Percentiles rank a stretch among this genome's conserved stretches.
phyloP scores from a whole-genome alignment of 805 yeast genomes.

The Ogataea polymorpha region DNA sequence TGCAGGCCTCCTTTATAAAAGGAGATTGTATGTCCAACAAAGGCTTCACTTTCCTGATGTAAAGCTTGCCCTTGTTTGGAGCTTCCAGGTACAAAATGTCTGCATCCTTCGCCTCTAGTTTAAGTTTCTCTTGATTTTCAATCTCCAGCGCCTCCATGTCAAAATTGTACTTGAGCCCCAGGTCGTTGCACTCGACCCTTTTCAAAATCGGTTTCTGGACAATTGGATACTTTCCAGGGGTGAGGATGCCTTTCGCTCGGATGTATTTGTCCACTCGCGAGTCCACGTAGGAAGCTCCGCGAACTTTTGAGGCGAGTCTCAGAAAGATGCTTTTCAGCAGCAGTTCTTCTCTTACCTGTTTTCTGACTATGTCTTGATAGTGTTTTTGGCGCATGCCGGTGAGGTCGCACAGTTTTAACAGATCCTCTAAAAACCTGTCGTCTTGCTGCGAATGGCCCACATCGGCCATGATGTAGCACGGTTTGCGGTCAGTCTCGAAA shows the following conservation, averaged over 20 bases:
- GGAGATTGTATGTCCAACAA: conserved; percentile 4
- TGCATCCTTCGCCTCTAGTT: conserved; percentile 15
- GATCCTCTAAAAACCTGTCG: conserved; percentile 19
- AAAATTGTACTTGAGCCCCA: conserved; percentile 15
- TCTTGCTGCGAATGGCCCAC: conserved; percentile 18
- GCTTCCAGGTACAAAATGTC: conserved; percentile 23
- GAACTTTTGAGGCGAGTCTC: conserved; percentile 11
- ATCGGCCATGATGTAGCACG: conserved; percentile 17
- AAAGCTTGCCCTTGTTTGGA: conserved; percentile 10
- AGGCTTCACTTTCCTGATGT: conserved; percentile 13
- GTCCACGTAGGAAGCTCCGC: conserved; percentile 11
- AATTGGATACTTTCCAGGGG: conserved; percentile 20
- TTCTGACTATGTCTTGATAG: conserved; percentile 13
- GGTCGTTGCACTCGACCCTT: conserved; percentile 12
- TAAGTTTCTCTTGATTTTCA: conserved; percentile 16
- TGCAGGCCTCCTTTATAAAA: conserved; percentile 7
- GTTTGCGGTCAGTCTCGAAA: conserved; percentile 19
- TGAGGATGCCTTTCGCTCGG: conserved; percentile 13
- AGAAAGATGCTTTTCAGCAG: conserved; percentile 8
- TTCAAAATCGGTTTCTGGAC: conserved; percentile 21
- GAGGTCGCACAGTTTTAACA: conserved; percentile 23
- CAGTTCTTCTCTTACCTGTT: conserved; percentile 11
- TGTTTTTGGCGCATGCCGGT: conserved; percentile 22
- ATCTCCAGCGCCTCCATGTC: conserved; percentile 17
- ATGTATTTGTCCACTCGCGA: conserved; percentile 17